Base-by-base conservation (phyloP, 176 grass and related monocot genomes). In the Hsuehochloa calcarea region DNA sequence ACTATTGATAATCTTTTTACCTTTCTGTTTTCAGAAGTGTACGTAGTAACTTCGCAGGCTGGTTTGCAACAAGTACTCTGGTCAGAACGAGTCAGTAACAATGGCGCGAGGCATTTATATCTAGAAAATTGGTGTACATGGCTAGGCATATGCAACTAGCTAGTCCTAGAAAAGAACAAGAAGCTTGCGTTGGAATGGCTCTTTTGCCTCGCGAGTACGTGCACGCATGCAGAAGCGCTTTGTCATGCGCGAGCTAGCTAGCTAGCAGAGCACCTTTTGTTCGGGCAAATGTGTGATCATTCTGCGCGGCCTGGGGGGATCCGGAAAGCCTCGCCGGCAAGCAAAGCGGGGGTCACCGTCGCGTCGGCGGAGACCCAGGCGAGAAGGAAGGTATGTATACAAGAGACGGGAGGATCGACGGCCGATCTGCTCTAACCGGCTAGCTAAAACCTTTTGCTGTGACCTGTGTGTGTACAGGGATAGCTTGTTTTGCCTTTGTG, bases 381-480 rank as follows among this genome's bases (percentile, higher is more conserved):
- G 50, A 73, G 79, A 98, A 98, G 95, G 61, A 95, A 98, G 87
- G 93, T 88, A 98, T 93, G 93, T 88, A 98, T 93, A 91, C 63
- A 20, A 81, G 82, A 34, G 56, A 29, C 46, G 20, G 50, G 35
- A 67, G 44, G 5, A 39, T 34, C 60, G 17, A n/a, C 40, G 68
- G 10, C 7, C 60, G 14, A 49, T 5, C 40, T 20, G 25, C 59
- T 65, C 71, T 68, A 44, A 0, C 43, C 19, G 45, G 23, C 63
- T 81, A 34, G 23, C 58, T 11, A 34, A 34, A 74, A 51, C 78
- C 84, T 80, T 71, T 64, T 31, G 43, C 50, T 75, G 51, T 59
- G 49, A 2, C 31, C 1, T 51, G 5, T 6, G 1, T 51, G 68
- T 83, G 66, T 94, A n/a, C 49, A 10, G 44, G 71, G 25, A 4